Conservation (phyloP, 345 rosid genomes). For the Linum lewisii region DNA sequence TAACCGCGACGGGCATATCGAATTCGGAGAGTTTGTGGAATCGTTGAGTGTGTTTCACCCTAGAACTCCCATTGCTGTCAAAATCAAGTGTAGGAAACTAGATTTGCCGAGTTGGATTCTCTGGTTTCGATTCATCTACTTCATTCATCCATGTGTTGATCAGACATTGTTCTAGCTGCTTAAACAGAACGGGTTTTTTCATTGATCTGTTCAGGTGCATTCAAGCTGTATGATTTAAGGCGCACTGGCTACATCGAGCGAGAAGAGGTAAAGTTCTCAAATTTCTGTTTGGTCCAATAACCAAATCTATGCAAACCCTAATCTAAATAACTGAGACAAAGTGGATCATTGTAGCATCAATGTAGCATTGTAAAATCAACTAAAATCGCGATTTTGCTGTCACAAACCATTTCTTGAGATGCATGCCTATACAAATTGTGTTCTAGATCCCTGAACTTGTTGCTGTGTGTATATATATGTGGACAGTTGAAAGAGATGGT, state of each 20-base stretch:
- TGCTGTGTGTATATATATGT: not conserved
- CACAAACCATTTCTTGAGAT: too few relatives aligned
- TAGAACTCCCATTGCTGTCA: conserved; percentile 17
- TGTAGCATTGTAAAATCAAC: too few relatives aligned
- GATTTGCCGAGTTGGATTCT: not conserved
- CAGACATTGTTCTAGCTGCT: not conserved
- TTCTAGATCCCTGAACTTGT: not conserved
- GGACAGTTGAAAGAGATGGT: not conserved
- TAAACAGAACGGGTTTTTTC: not conserved
- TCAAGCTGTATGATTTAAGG: conserved; percentile 27
- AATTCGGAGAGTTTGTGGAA: conserved; percentile 29
- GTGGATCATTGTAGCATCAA: too few relatives aligned
- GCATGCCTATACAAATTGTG: too few relatives aligned
- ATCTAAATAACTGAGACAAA: too few relatives aligned
- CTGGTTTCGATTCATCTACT: not conserved
- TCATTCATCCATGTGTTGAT: not conserved
- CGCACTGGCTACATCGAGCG: conserved; percentile 31
- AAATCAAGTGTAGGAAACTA: conserved; percentile 18
- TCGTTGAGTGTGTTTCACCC: conserved; percentile 29
- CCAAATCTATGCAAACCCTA: too few relatives aligned
- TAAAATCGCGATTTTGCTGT: too few relatives aligned
- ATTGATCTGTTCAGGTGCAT: conserved; percentile 16
- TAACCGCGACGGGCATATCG: conserved; percentile 21
- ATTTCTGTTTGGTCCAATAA: not conserved
- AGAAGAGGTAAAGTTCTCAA: conserved; percentile 19